Percentiles rank a stretch among this genome's conserved stretches.
Evolutionary conservation across 2,329 filamentous ascomycete genomes (phyloP).

Genomic region (Trichocomaceae sp.): DNA sequence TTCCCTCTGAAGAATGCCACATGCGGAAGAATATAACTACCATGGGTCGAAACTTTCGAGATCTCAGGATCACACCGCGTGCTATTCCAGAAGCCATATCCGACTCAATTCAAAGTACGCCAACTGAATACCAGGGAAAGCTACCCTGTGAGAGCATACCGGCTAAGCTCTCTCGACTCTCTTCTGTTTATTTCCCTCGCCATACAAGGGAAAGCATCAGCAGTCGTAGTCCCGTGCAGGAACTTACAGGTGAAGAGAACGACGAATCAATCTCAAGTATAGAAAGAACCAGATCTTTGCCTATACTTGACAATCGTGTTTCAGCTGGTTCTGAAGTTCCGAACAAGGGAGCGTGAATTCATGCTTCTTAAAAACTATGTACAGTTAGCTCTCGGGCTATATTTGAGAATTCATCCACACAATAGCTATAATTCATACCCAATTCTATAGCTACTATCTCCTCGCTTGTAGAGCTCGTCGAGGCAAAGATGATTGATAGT

Average conservation of each 20-base stretch:
- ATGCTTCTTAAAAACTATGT: not conserved
- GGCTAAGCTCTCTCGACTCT: not conserved
- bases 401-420: not conserved
- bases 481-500: no score
- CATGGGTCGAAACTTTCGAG: not conserved
- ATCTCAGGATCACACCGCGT: not conserved
- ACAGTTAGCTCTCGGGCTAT: not conserved
- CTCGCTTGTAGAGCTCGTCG: no score
- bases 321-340: not conserved
- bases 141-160: not conserved
- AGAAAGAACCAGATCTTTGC: not conserved
- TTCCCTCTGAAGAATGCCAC: conserved; percentile 6
- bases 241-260: not conserved
- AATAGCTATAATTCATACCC: not conserved
- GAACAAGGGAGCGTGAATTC: not conserved
- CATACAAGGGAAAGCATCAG: not conserved
- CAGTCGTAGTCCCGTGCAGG: not conserved
- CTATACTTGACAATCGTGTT: not conserved
- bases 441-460: no score
- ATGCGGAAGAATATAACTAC: not conserved
- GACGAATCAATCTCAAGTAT: not conserved
- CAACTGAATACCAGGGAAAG: not conserved
- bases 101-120: conserved; percentile 7
- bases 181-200: not conserved
- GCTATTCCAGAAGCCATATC: not conserved